These are phyloP conservation scores for Trypanosoma rangeli DNA, from an alignment of 208 protist genomes.

Conservation along the genomic window DNA sequence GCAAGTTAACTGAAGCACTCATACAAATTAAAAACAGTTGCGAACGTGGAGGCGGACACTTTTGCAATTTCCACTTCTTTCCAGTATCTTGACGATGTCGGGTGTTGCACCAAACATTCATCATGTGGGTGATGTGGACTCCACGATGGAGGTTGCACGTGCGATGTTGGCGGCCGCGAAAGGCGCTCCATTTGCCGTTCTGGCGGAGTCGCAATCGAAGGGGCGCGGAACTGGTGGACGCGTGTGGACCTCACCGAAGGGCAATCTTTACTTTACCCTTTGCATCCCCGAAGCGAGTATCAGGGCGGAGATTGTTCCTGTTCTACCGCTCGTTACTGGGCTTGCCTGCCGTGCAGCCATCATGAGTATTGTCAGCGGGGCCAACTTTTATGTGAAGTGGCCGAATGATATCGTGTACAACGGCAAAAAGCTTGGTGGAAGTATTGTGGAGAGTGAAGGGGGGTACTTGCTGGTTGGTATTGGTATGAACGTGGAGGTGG, in stretches of 20 bases:
- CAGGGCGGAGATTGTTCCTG: constrained; percentile 32
- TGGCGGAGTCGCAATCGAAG: constrained; percentile 43
- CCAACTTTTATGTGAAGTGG: constrained; percentile 61
- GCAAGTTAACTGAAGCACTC: too few relatives aligned
- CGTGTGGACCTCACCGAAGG: constrained; percentile 62
- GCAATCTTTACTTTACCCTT: constrained; percentile 81
- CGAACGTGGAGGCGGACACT: background rate
- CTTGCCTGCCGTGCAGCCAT: constrained; percentile 50
- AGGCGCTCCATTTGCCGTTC: constrained; percentile 40
- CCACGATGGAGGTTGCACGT: constrained; percentile 65
- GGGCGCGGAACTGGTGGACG: constrained; percentile 63
- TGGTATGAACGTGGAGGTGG: constrained; percentile 58
- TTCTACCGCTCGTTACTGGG: constrained; percentile 61
- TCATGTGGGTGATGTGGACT: constrained; percentile 42
- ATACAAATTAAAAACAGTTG: too few relatives aligned
- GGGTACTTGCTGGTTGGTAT: constrained; percentile 60
- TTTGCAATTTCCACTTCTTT: background rate
- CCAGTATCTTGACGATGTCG: background rate
- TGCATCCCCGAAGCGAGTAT: constrained; percentile 35
- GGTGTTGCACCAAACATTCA: constrained; percentile 33
- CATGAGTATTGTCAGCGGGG: constrained; percentile 29
- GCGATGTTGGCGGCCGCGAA: constrained; percentile 28
- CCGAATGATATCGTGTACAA: constrained; percentile 76
- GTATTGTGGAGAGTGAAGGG: constrained; percentile 43
- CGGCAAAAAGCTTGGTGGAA: constrained; percentile 66